Conservation (phyloP, 2,329 filamentous ascomycete genomes). For the Epichloe glyceriae region DNA sequence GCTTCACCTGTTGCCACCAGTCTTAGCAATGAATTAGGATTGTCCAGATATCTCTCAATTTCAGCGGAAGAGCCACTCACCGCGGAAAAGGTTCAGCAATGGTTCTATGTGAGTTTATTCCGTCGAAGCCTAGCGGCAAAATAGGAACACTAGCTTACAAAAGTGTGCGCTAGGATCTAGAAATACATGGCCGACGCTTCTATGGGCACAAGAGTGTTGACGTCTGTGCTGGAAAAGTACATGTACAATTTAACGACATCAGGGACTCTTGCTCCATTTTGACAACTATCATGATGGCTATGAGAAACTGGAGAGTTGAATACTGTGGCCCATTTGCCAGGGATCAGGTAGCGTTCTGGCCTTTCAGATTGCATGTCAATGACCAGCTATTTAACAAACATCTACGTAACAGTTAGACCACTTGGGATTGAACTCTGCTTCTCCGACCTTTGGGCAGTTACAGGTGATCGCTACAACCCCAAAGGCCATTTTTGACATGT, state of each 20-base stretch:
- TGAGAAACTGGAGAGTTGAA: constrained; percentile 29
- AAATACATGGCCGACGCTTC: constrained; percentile 18
- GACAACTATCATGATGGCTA: constrained; percentile 29
- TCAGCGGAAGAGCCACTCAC: constrained; percentile 20
- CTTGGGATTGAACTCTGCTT: not conserved
- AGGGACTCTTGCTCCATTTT: constrained; percentile 42
- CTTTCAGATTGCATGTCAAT: not conserved
- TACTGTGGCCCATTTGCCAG: constrained; percentile 11
- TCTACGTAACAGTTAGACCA: not conserved
- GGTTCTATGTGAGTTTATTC: constrained; percentile 29
- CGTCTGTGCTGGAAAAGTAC: constrained; percentile 28
- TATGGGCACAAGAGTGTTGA: constrained; percentile 26
- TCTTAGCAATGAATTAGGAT: constrained; percentile 32
- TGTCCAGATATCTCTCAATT: constrained; percentile 34
- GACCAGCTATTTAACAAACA: not conserved
- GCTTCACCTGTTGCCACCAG: constrained; percentile 18
- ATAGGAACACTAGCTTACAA: not conserved
- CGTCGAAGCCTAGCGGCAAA: not conserved
- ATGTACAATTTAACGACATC: constrained; percentile 46
- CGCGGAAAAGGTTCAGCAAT: constrained; percentile 27
- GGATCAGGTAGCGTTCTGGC: not conserved
- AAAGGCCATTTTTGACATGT: constrained; percentile 9
- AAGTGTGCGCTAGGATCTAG: constrained; percentile 23
- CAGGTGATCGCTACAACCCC: constrained; percentile 14
- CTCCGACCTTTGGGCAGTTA: constrained; percentile 15